phyloP scores from a whole-genome alignment of 306 rosid species.

The Rubus idaeus region DNA sequence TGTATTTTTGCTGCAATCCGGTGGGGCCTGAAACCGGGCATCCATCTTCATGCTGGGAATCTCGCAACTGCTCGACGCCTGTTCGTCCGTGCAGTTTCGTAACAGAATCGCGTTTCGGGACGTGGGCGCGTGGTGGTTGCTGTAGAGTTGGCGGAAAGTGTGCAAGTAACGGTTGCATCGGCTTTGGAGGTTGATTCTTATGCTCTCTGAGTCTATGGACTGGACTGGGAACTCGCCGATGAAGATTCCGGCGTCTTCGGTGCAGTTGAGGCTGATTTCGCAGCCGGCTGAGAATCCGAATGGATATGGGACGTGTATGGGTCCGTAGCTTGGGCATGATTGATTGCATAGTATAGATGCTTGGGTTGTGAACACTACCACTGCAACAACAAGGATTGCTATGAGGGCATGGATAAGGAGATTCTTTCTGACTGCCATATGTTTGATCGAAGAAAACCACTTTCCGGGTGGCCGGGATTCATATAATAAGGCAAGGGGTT shows the following conservation, averaged over 20 bases:
- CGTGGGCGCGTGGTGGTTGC: constrained; percentile 65
- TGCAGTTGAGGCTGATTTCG: constrained; percentile 58
- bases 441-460: no score
- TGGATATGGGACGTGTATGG: constrained; percentile 38
- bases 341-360: constrained; percentile 35
- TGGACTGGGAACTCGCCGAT: constrained; percentile 60
- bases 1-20: no score
- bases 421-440: no score
- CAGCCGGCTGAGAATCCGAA: constrained; percentile 88
- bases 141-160: constrained; percentile 44
- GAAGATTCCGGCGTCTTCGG: constrained; percentile 17
- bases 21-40: no score
- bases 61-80: constrained; percentile 36
- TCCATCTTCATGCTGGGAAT: constrained; percentile 54
- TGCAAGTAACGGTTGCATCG: constrained; percentile 54
- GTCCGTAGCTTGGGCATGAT: constrained; percentile 36
- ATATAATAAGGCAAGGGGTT: no score
- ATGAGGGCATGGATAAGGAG: neutral
- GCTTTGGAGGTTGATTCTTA: constrained; percentile 41
- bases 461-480: no score
- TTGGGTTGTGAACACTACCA: constrained; percentile 29
- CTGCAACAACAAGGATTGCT: neutral
- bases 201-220: constrained; percentile 28
- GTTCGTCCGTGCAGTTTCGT: constrained; percentile 38
- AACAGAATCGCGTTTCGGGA: constrained; percentile 63